A percentile compares a stretch with the other conserved stretches of the same genome.
These are phyloP conservation scores for Suillus cothurnatus DNA, from an alignment of 768 basidiomycete species.

Conservation along the genomic window DNA sequence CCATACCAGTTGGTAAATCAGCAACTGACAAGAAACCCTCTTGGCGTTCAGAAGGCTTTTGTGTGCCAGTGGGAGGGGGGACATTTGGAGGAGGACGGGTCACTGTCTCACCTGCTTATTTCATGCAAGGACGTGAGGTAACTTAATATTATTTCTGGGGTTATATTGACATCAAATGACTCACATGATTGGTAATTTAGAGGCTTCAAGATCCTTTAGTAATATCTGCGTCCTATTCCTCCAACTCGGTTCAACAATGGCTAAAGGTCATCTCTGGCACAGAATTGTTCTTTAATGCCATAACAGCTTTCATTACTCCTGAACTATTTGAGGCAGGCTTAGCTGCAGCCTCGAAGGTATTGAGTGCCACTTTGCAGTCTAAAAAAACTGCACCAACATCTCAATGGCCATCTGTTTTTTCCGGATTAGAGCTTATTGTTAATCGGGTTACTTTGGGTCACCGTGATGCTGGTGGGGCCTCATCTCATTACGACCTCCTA, in stretches of 20 bases:
- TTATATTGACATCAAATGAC: background rate
- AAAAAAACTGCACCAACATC: background rate
- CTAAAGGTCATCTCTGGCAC: background rate
- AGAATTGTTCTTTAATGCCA: background rate
- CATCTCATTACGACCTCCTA: constrained; percentile 7
- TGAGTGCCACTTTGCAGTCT: background rate
- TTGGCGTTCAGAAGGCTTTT: background rate
- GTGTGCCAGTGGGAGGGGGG: background rate
- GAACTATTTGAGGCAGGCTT: background rate
- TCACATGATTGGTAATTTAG: background rate
- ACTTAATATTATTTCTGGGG: background rate
- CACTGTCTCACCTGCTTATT: background rate
- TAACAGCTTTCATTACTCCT: background rate
- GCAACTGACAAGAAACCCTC: background rate
- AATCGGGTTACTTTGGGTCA: constrained; percentile 5
- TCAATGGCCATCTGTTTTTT: constrained; percentile 10
- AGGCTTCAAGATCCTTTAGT: constrained; percentile 1
- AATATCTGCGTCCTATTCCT: background rate
- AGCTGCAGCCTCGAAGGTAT: background rate
- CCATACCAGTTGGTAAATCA: background rate
- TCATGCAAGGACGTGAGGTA: background rate
- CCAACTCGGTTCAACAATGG: background rate
- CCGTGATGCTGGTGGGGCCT: constrained; percentile 1
- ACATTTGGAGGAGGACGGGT: background rate
- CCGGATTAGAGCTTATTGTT: constrained; percentile 8